Percentiles rank a stretch among this genome's conserved stretches.
Conservation (phyloP, 148 eudicot genomes). For the Beta vulgaris region DNA sequence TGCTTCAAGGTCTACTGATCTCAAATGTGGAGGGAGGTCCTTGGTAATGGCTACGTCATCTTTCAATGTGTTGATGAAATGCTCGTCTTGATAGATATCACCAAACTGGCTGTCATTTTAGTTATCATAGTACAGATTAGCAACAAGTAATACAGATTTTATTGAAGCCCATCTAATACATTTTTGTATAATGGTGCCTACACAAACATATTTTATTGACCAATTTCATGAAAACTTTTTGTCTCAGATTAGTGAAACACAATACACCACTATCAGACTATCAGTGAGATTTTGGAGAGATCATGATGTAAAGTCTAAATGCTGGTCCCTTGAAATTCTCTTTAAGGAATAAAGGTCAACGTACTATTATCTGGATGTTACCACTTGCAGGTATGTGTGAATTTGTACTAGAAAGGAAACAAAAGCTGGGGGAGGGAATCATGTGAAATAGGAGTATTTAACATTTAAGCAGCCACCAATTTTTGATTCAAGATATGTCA, state of each 20-base stretch:
- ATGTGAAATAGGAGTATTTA: not conserved
- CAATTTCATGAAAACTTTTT: not conserved
- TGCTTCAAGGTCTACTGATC: conserved; percentile 65
- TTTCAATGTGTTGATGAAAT: conserved; percentile 55
- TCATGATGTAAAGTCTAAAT: not conserved
- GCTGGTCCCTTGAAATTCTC: not conserved
- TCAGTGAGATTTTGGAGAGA: not conserved
- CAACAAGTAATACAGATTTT: not conserved
- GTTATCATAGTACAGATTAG: conserved; percentile 4
- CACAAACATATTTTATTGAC: not conserved
- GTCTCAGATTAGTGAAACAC: not conserved
- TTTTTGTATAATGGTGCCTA: not conserved
- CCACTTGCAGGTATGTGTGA: not conserved
- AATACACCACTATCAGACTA: not conserved
- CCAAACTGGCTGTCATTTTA: conserved; percentile 71
- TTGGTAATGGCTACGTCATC: conserved; percentile 66
- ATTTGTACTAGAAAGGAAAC: not conserved
- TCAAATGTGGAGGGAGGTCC: conserved; percentile 67
- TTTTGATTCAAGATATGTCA: not conserved
- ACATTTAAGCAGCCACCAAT: not conserved
- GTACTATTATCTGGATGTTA: not conserved
- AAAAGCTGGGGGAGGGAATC: not conserved
- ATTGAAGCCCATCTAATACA: not conserved
- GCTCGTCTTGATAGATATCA: conserved; percentile 78
- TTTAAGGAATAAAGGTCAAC: not conserved